Evolutionary conservation across 1,284 basidiomycete species (phyloP), one percentile per base, ranked within the genome.

Genomic region (Cryptococcus neoformans): DNA sequence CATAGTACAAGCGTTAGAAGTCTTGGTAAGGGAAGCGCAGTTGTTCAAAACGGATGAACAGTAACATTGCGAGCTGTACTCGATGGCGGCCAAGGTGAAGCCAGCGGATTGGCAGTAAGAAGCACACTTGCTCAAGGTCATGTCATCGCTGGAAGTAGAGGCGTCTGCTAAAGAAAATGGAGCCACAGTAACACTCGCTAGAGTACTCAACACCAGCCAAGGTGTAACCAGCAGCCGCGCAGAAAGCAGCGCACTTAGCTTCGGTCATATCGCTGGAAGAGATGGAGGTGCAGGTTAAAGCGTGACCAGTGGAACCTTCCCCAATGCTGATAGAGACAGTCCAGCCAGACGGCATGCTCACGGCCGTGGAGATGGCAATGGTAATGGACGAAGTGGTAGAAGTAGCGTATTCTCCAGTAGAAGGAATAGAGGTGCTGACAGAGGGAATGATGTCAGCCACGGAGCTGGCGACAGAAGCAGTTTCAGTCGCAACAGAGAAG

Each of bases 191-290:
- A 21, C 47, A 41, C 53, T 67, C 70, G 56, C 67, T 54, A 38
- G 51, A 45, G 60, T 65, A 71, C 49, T 62, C 58, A 44, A 69
- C 41, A 48, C 66, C 69, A 16, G 69, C 66, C 28, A 64, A 54
- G 3, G 58, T 42, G 63, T 62, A 74, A 10, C 70, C 69, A 8
- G 60, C 57, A 40, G 12, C 50, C 39, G 36, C n/a, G 55, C 73
- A 75, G 56, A 53, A 66, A 5, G 48, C 42, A 6, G 69, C 49
- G 54, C 73, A 75, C 7, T 53, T 58, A 35, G 60, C 49, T 35
- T 51, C 39, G 3, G 67, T 71, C 66, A 69, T 68, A 38, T 56
- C 52, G 49, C 54, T 49, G 12, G 57, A 45, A 38, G 58, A 46
- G 44, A 45, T 63, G 12, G 55, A 57, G 37, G 47, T 44, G 35